These are phyloP conservation scores for Sphaerosporella brunnea DNA, from an alignment of 495 filamentous ascomycete species.

Conservation along the genomic window DNA sequence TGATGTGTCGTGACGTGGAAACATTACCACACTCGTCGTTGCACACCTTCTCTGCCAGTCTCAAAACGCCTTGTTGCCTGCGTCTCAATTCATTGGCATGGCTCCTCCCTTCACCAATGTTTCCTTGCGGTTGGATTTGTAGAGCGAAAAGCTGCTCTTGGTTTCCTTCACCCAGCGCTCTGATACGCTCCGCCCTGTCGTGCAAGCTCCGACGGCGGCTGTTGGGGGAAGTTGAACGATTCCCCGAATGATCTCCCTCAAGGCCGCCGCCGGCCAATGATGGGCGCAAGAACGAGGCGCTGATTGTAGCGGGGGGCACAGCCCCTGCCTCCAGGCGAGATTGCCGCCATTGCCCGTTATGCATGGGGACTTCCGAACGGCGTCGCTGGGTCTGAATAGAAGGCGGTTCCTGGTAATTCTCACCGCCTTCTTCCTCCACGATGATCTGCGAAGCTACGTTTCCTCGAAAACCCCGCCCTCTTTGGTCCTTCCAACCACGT, in stretches of 20 bases:
- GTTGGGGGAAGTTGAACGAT: not conserved
- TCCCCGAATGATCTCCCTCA: too few species aligned
- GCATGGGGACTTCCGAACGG: not conserved
- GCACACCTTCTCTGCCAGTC: too few species aligned
- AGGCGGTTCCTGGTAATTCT: not conserved
- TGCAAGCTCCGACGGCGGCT: not conserved
- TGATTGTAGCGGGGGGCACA: not conserved
- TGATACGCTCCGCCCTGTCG: not conserved
- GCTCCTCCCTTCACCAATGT: too few species aligned
- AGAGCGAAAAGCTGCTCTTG: not conserved
- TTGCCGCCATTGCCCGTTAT: not conserved
- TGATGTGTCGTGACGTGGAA: not conserved
- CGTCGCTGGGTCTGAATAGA: not conserved
- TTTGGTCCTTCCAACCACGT: constrained; percentile 19
- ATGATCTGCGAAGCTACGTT: constrained; percentile 17
- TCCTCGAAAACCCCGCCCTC: constrained; percentile 15
- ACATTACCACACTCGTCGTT: not conserved
- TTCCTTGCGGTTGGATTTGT: too few species aligned
- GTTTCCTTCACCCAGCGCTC: not conserved
- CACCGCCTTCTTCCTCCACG: constrained; percentile 18
- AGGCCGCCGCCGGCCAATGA: too few species aligned
- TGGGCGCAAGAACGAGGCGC: not conserved
- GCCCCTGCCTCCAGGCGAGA: not conserved
- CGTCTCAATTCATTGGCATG: too few species aligned
- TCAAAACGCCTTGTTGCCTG: too few species aligned